Percentiles rank a stretch among this genome's conserved stretches.
phyloP scores from a whole-genome alignment of 306 rosid genomes.

The Casuarina glauca region DNA sequence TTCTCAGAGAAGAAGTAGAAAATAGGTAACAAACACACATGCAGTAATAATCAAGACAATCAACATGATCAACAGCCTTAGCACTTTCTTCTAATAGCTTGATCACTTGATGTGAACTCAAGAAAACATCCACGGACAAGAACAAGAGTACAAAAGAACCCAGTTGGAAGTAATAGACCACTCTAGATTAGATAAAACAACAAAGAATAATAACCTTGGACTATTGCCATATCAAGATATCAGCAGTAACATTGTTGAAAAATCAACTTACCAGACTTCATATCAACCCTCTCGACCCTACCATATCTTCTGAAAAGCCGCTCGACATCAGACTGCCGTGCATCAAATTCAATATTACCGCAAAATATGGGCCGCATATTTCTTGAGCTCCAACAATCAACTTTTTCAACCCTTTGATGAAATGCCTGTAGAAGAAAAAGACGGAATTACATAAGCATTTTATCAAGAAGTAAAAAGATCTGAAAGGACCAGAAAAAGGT shows the following conservation, averaged over 20 bases:
- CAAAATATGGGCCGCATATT: conserved; percentile 76
- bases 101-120: not conserved
- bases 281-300: conserved; percentile 79
- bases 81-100: not conserved
- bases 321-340: conserved; percentile 75
- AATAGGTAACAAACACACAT: conserved; percentile 8
- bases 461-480: not conserved
- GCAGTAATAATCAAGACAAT: not conserved
- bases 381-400: conserved; percentile 21
- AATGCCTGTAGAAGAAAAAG: not conserved
- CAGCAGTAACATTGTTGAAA: not conserved
- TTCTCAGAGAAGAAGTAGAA: conserved; percentile 1
- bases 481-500: not conserved
- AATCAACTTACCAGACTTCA: conserved; percentile 63
- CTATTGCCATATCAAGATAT: not conserved
- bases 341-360: conserved; percentile 77
- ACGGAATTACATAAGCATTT: not conserved
- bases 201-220: not conserved
- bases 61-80: not conserved
- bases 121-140: not conserved
- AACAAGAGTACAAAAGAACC: not conserved
- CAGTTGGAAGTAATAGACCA: not conserved
- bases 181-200: not conserved
- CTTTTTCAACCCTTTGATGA: conserved; percentile 30
- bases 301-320: conserved; percentile 79